Evolutionary conservation across 2,329 filamentous ascomycete genomes (phyloP).

Genomic region (Didymella keratinophila): DNA sequence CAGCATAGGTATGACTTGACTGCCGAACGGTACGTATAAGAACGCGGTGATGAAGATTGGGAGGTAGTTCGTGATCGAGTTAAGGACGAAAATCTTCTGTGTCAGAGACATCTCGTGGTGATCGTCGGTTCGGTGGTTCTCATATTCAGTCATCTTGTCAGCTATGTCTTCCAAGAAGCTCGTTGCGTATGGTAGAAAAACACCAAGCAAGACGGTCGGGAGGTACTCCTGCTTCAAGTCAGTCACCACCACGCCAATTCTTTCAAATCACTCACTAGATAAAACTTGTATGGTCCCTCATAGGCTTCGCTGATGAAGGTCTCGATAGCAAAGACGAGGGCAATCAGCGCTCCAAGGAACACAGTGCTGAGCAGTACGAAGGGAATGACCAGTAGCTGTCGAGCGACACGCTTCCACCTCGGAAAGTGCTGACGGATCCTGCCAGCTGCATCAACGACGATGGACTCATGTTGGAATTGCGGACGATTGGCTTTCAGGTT

Average conservation of each 20-base stretch:
- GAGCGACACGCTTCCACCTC: constrained; percentile 39
- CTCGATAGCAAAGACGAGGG: constrained; percentile 42
- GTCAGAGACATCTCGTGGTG: constrained; percentile 46
- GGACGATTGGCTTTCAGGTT: constrained; percentile 43
- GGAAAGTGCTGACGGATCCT: constrained; percentile 40
- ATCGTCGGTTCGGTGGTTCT: constrained; percentile 45
- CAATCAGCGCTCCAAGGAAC: constrained; percentile 39
- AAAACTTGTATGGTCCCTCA: constrained; percentile 43
- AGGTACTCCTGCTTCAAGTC: constrained; percentile 40
- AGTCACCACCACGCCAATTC: constrained; percentile 1
- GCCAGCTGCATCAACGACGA: constrained; percentile 36
- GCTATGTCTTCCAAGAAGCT: constrained; percentile 39
- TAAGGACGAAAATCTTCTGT: constrained; percentile 47
- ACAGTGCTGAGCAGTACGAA: constrained; percentile 41
- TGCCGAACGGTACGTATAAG: constrained; percentile 44
- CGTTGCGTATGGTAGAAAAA: constrained; percentile 42
- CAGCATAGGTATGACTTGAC: constrained; percentile 35
- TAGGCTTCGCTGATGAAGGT: constrained; percentile 47
- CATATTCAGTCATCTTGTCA: constrained; percentile 42
- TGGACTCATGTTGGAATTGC: constrained; percentile 38
- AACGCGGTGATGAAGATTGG: constrained; percentile 48
- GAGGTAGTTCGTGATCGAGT: constrained; percentile 47
- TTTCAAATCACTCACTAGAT: constrained; percentile 28
- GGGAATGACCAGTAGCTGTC: constrained; percentile 43
- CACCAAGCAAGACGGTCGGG: constrained; percentile 43